Percentiles rank a stretch among this genome's conserved stretches.
Evolutionary conservation across 1,284 basidiomycete species (phyloP).

Genomic region (Taiwanofungus camphoratus): DNA sequence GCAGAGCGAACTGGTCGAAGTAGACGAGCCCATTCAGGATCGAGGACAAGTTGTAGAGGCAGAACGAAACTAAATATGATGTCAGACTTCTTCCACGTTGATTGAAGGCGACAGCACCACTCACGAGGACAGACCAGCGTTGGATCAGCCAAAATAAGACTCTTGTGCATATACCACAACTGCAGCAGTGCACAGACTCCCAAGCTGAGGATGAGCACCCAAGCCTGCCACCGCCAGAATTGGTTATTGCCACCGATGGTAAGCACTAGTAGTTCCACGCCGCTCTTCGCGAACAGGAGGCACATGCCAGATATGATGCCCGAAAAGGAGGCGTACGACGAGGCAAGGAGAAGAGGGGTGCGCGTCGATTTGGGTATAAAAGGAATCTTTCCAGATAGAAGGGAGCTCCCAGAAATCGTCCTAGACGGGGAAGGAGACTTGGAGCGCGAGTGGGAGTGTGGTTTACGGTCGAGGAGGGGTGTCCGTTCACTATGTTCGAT

Average conservation of each 20-base stretch:
- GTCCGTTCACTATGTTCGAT: slow-evolving; percentile 48
- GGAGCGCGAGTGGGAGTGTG: slow-evolving; percentile 17
- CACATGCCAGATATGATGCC: slow-evolving; percentile 95
- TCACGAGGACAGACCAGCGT: slow-evolving; percentile 87
- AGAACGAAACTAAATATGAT: slow-evolving; percentile 72
- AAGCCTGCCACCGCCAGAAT: slow-evolving; percentile 81
- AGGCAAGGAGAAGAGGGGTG: slow-evolving; percentile 67
- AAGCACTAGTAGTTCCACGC: slow-evolving; percentile 83
- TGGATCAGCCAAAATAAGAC: slow-evolving; percentile 78
- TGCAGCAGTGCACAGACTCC: slow-evolving; percentile 71
- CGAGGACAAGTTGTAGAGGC: slow-evolving; percentile 92
- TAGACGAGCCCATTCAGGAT: slow-evolving; percentile 88
- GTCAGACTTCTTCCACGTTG: too few species aligned
- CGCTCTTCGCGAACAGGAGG: slow-evolving; percentile 90
- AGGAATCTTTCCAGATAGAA: slow-evolving; percentile 20
- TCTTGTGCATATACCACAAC: slow-evolving; percentile 92
- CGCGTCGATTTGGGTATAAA: slow-evolving; percentile 30
- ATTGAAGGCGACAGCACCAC: too few species aligned
- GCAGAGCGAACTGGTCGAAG: slow-evolving; percentile 81
- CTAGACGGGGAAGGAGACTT: slow-evolving; percentile 22
- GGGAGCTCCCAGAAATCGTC: slow-evolving; percentile 22
- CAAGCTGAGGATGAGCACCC: slow-evolving; percentile 71
- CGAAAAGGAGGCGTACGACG: slow-evolving; percentile 86
- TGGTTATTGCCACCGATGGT: slow-evolving; percentile 82
- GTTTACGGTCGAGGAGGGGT: slow-evolving; percentile 52